Evolutionary conservation across 768 basidiomycete genomes (phyloP).

Genomic region (Agaricus blazei): DNA sequence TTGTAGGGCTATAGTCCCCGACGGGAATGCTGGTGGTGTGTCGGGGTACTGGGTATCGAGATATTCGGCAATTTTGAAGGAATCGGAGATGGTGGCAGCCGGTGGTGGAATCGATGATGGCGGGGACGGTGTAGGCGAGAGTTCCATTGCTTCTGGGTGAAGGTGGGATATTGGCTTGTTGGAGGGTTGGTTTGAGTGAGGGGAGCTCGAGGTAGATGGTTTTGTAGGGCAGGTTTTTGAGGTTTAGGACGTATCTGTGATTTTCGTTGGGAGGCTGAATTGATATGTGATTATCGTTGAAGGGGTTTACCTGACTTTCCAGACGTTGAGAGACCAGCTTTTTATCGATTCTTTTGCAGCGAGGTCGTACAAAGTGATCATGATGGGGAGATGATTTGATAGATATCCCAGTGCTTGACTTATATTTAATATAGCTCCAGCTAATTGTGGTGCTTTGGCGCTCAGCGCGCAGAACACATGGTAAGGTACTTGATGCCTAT

Average conservation of each 20-base stretch:
- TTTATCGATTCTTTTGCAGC: too few species aligned
- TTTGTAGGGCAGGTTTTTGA: slow-evolving; percentile 22
- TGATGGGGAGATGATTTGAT: too few species aligned
- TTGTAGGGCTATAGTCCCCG: slow-evolving; percentile 32
- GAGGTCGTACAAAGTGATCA: too few species aligned
- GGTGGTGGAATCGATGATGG: slow-evolving; percentile 43
- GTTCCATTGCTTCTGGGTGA: slow-evolving; percentile 26
- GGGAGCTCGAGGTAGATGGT: slow-evolving; percentile 42
- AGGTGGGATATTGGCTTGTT: slow-evolving; percentile 31
- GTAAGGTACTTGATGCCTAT: too few species aligned
- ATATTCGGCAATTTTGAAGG: slow-evolving; percentile 42
- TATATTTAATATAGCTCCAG: too few species aligned
- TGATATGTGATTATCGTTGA: too few species aligned
- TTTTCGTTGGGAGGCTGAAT: too few species aligned
- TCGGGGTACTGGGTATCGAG: slow-evolving; percentile 45
- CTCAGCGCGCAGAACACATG: too few species aligned
- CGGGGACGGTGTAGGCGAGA: slow-evolving; percentile 41
- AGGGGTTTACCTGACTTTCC: too few species aligned
- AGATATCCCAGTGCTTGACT: too few species aligned
- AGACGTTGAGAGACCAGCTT: too few species aligned
- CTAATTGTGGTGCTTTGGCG: too few species aligned
- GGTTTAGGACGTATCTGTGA: slow-evolving; percentile 11
- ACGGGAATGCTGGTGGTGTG: slow-evolving; percentile 23
- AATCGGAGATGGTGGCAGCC: slow-evolving; percentile 33
- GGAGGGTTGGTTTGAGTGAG: slow-evolving; percentile 34